Conservation (phyloP, 2,329 filamentous ascomycete species). For the Penicillium sp. region DNA sequence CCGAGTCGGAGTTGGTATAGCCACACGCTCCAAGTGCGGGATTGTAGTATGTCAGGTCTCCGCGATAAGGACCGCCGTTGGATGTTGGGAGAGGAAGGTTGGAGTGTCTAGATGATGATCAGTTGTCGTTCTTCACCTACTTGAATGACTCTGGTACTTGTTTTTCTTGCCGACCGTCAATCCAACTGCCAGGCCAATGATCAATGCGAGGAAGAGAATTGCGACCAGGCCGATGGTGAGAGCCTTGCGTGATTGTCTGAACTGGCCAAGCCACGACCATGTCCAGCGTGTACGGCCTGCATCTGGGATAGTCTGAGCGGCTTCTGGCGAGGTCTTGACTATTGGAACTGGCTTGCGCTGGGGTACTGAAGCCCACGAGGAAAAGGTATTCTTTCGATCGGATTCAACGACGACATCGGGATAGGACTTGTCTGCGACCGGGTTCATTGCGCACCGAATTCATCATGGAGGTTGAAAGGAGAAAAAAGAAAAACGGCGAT, state of each 20-base stretch:
- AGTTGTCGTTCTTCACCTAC: slow-evolving; percentile 1
- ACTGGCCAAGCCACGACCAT: no score
- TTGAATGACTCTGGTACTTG: background rate
- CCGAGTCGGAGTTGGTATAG: slow-evolving; percentile 46
- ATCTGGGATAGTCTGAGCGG: background rate
- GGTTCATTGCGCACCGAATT: no score
- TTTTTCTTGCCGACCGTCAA: slow-evolving; percentile 20
- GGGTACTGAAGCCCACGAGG: slow-evolving; percentile 5
- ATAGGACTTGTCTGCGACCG: background rate
- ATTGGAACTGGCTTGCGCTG: slow-evolving; percentile 15
- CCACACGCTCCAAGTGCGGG: slow-evolving; percentile 67
- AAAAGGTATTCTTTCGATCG: slow-evolving; percentile 2
- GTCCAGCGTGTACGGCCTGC: no score
- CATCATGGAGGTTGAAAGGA: no score
- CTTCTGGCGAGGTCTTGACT: slow-evolving; percentile 1
- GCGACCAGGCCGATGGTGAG: slow-evolving; percentile 14
- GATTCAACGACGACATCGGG: no score
- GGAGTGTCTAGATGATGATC: background rate
- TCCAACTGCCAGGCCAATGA: slow-evolving; percentile 25
- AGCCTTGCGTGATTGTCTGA: slow-evolving; percentile 13
- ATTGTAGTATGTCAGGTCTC: slow-evolving; percentile 65
- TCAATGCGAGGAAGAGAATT: slow-evolving; percentile 15
- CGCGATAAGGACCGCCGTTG: slow-evolving; percentile 49
- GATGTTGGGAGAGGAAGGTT: slow-evolving; percentile 28
- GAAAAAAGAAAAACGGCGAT: no score